Base-by-base conservation (phyloP, 306 rosid species). In the Vachellia collinsii region DNA sequence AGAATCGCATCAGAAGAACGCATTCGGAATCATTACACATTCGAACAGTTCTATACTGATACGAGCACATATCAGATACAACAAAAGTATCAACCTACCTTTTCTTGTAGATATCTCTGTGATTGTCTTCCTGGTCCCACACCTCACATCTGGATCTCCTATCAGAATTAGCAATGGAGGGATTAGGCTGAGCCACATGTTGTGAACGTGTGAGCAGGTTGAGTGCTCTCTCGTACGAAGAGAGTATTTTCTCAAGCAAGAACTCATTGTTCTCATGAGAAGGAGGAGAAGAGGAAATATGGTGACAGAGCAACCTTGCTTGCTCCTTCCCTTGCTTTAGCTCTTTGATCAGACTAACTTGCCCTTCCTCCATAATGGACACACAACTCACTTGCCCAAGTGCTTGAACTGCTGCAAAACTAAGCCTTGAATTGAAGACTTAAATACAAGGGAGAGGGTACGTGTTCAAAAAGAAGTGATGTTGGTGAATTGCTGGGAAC, bases 311-410 rank as follows among this genome's bases (percentile, higher is more conserved):
- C 84, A 92, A 72, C 79, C 88, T 58, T 43, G 94, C 85, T 17
- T 89, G 86, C 83, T 91, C 87, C 85, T 85, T 78, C 69, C 98
- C 98, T 53, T 86, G 88, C 13, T 12, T 84, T 62, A 94, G 75
- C 80, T 94, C 97, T 59, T 69, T 74, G 54, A 84, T 81, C 39
- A 94, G 72, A 79, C 56, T 42, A 70, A 70, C 59, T 74, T 86
- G 85, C 66, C 85, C 97, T 75, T 74, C 87, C 81, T 62, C 89
- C 90, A 83, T 88, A 34, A 17, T 29, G 13, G 19, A 47, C 13
- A 47, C 46, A 42, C 53, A 29, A 29, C 34, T 29, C 34, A 29
- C 34, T 0, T 29, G 1, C 34, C 34, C 34, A 29, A 29, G 34
- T 29, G 34, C 34, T 29, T 47, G 53, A 47, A 47, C 53, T 3